phyloP scores from a whole-genome alignment of 1,284 basidiomycete genomes.

The Ceratobasidium sp. region DNA sequence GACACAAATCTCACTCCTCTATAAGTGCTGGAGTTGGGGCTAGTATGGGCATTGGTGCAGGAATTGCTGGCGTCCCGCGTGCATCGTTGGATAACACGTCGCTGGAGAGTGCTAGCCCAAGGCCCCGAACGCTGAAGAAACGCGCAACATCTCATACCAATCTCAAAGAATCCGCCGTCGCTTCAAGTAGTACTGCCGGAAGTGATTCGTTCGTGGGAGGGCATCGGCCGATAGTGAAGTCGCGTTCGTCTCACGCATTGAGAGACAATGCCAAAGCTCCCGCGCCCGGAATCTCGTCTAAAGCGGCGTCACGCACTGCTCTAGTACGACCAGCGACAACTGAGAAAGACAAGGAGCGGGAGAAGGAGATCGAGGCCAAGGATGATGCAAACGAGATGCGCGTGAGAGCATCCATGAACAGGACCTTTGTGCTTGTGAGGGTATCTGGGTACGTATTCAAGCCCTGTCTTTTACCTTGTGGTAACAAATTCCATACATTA shows the following conservation, averaged over 20 bases:
- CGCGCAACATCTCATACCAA: conserved; percentile 27
- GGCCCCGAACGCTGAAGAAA: conserved; percentile 28
- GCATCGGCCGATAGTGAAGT: conserved; percentile 19
- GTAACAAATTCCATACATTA: background rate
- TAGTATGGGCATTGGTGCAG: conserved; percentile 15
- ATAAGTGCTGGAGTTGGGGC: conserved; percentile 21
- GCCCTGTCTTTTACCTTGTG: background rate
- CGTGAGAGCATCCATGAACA: conserved; percentile 75
- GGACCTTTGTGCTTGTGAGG: conserved; percentile 83
- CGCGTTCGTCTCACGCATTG: conserved; percentile 35
- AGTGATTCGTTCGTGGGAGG: background rate
- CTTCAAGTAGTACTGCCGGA: background rate
- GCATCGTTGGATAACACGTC: conserved; percentile 31
- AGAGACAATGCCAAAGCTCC: conserved; percentile 15
- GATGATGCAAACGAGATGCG: conserved; percentile 79
- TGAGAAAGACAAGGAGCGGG: conserved; percentile 24
- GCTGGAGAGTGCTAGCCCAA: conserved; percentile 12
- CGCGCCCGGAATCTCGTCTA: background rate
- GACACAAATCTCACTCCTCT: conserved; percentile 21
- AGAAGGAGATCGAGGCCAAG: conserved; percentile 45
- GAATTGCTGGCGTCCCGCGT: conserved; percentile 27
- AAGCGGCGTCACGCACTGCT: conserved; percentile 3
- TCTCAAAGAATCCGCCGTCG: conserved; percentile 24
- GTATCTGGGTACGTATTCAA: conserved; percentile 70
- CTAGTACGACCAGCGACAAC: background rate